Conservation (phyloP, 2,329 filamentous ascomycete genomes). For the Aplosporella prunicola region DNA sequence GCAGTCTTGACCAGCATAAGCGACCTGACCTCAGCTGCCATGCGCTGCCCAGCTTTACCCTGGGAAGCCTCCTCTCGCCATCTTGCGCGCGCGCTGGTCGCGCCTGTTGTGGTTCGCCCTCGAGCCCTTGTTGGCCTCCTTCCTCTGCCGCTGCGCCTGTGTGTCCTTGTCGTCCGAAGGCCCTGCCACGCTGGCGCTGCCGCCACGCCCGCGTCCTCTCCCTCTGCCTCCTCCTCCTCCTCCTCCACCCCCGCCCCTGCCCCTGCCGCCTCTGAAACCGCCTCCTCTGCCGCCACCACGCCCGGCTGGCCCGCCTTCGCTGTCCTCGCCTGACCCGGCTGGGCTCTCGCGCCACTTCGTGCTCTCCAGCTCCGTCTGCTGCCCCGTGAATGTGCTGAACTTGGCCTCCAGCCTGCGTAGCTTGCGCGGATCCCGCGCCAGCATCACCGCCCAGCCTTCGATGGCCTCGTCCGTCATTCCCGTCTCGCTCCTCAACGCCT, state of each 20-base stretch:
- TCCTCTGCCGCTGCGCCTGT: slow-evolving; percentile 59
- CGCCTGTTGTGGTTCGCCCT: slow-evolving; percentile 80
- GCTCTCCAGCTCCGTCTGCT: slow-evolving; percentile 54
- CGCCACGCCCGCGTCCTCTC: slow-evolving; percentile 26
- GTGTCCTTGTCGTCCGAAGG: slow-evolving; percentile 61
- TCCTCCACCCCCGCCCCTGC: slow-evolving; percentile 38
- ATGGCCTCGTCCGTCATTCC: slow-evolving; percentile 89
- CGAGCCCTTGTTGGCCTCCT: slow-evolving; percentile 74
- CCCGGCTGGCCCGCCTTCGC: slow-evolving; percentile 34
- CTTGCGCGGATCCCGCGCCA: slow-evolving; percentile 60
- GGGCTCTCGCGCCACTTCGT: slow-evolving; percentile 54
- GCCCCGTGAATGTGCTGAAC: slow-evolving; percentile 55
- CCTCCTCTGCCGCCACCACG: slow-evolving; percentile 28
- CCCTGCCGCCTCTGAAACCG: slow-evolving; percentile 39
- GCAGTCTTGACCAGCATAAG: no score
- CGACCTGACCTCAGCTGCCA: no score
- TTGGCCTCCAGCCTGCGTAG: slow-evolving; percentile 61
- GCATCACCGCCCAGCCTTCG: slow-evolving; percentile 89
- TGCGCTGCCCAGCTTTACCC: slow-evolving; percentile 23
- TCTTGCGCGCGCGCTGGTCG: slow-evolving; percentile 55
- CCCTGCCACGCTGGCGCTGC: slow-evolving; percentile 45
- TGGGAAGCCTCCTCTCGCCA: slow-evolving; percentile 47
- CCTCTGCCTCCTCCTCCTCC: slow-evolving; percentile 37
- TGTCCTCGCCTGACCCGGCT: slow-evolving; percentile 49
- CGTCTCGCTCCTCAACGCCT: slow-evolving; percentile 61